Evolutionary conservation across 2,329 filamentous ascomycete genomes (phyloP), one percentile per base, ranked within the genome.

Genomic region (Phialemoniopsis sp.): DNA sequence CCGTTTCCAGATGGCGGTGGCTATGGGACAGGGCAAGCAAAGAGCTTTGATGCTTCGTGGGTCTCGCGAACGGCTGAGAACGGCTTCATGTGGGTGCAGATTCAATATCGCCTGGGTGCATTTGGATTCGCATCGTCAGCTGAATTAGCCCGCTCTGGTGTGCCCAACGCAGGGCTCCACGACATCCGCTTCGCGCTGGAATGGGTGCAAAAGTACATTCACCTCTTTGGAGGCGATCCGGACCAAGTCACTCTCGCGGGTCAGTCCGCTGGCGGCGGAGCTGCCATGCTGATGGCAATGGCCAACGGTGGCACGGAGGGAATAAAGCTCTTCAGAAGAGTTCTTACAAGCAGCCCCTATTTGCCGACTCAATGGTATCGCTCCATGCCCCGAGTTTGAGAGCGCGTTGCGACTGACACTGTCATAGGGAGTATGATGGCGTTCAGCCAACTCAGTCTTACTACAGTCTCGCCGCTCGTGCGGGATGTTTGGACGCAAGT

Each of bases 181-280:
- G 76, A 80, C 42, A 73, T 78, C 46, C 62, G 66, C 13, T 67
- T 68, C 4, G 67, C 71, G 3, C 53, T 81, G 2, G 52, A 69
- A 46, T 80, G 77, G 63, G 68, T 80, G 0, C 67, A 76, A 36
- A 62, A 60, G 8, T 56, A 80, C 42, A 75, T 80, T 37, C 47
- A 55, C 3, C 52, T 62, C 3, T 80, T 81, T 38, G 75, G 77
- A 0, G 76, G 77, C 4, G 68, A 80, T 38, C 63, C 66, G 0
- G 46, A 52, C 2, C 63, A 69, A 7, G 70, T 82, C 1, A 78
- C 73, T 0, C 66, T 80, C 14, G 68, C 67, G 41, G 77, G 78
- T 0, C 70, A 76, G 43, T 73, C 68, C 9, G 74, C 78, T 1
- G 77, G 78, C 3, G 76, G 60, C 1, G 73, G 72, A 1, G 60